A percentile compares a stretch with the other conserved stretches of the same genome.
Conservation (phyloP, 305 asterid genomes). For the Withania somnifera region DNA sequence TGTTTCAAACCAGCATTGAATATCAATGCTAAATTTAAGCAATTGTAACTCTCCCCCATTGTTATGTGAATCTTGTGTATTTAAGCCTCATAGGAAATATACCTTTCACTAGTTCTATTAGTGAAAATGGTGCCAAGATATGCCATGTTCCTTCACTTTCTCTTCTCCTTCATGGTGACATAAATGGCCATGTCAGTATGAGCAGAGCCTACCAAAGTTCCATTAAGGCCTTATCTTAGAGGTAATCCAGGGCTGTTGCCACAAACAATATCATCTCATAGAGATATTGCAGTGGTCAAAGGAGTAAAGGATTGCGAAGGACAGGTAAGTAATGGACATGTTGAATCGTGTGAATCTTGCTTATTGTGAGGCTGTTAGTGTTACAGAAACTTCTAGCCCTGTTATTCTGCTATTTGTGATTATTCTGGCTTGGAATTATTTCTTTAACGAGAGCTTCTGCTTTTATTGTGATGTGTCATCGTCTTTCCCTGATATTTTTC, state of each 20-base stretch:
- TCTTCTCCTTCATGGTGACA: neutral
- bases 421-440: neutral
- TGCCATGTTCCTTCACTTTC: neutral
- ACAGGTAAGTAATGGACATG: neutral
- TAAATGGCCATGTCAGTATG: neutral
- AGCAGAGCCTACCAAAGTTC: neutral
- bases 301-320: neutral
- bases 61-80: neutral
- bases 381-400: neutral
- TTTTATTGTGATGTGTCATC: neutral
- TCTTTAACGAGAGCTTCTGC: neutral
- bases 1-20: neutral
- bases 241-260: neutral
- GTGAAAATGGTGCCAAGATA: neutral
- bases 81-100: neutral
- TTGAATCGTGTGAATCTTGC: neutral
- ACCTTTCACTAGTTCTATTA: neutral
- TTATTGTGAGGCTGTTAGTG: neutral
- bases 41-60: neutral
- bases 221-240: conserved; percentile 4
- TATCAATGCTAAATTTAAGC: neutral
- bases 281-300: neutral
- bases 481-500: neutral
- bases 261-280: neutral
- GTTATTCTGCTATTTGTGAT: neutral